A percentile compares a stretch with the other conserved stretches of the same genome.
These are phyloP conservation scores for Globisporangium heterothallicum DNA, from an alignment of 352 stramenopile genomes.

Conservation along the genomic window DNA sequence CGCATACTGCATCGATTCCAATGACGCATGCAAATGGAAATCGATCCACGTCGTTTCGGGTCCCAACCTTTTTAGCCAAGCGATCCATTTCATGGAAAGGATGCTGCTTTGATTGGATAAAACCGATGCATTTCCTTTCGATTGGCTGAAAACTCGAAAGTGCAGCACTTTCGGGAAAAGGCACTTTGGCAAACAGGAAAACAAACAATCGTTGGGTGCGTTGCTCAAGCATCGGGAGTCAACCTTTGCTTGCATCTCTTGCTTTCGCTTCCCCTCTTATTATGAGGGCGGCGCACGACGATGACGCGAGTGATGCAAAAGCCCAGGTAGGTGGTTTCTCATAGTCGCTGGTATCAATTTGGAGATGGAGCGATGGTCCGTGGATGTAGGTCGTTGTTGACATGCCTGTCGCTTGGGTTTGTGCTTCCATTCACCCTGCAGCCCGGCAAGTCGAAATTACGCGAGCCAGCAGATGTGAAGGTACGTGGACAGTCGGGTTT, in stretches of 20 bases:
- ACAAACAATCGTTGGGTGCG: no score
- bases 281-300: conserved; percentile 9
- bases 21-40: no score
- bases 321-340: conserved; percentile 3
- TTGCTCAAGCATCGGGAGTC: no score
- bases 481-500: conserved; percentile 1
- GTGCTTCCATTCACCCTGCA: not conserved
- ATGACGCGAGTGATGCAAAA: conserved; percentile 9
- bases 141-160: no score
- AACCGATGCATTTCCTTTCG: no score
- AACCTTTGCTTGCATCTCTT: no score
- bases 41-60: not conserved
- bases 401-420: not conserved
- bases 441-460: conserved; percentile 22
- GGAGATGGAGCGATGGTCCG: no score
- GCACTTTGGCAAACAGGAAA: no score
- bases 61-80: not conserved
- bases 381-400: not conserved
- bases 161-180: no score
- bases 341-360: no score
- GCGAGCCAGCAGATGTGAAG: conserved; percentile 26
- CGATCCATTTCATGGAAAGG: not conserved
- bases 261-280: not conserved
- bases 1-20: no score
- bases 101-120: no score